Base-by-base conservation (phyloP, 1,284 basidiomycete species). In the Rhodotorula sp. region DNA sequence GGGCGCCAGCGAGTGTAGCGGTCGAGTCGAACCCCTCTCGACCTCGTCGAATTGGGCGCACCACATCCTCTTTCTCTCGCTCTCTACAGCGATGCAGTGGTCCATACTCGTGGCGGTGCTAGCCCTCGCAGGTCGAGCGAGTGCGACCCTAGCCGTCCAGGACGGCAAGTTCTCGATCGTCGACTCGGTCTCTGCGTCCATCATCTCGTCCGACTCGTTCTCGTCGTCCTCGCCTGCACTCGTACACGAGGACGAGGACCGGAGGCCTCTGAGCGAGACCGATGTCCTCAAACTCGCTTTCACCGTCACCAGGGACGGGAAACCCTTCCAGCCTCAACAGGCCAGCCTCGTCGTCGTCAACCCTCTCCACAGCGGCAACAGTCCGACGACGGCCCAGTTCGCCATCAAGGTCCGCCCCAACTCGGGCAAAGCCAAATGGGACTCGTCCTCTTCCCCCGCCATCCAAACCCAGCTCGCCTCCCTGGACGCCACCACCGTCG, bases 281-380 rank as follows among this genome's bases (percentile, higher is more conserved):
- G 74, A 76, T 58, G 21, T 54, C 21, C 66, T 76, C 68, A 71
- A 67, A 61, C 69, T 76, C 65, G 47, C 67, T 15, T 74, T 73
- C 66, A 47, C 56, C 45, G 48, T 76, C 60, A 5, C 18, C 5
- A 54, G 69, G 50, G 60, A 50, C 47, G 59, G 23, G 31, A 12
- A 48, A 4, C 63, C 67, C 10, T 21, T 71, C 45, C 55, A 59
- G n/a, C 72, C 74, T 8, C 67, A 71, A 14, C 74, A 76, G 50
- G 72, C 69, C 15, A 56, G 67, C 16, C 26, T 63, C 15, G 34
- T 76, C 63, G 50, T 59, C 15, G 68, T 55, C 59, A 31, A 60
- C 23, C 62, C 68, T 6, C 49, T 60, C 28, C 38, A 60, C 45
- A 43, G 18, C 12, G 2, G 34, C 54, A 21, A 38, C 12, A 3